Percentiles rank a stretch among this genome's conserved stretches.
These are phyloP conservation scores for Wickerhamiella nectarea DNA, from an alignment of 805 yeast genomes.

Conservation along the genomic window DNA sequence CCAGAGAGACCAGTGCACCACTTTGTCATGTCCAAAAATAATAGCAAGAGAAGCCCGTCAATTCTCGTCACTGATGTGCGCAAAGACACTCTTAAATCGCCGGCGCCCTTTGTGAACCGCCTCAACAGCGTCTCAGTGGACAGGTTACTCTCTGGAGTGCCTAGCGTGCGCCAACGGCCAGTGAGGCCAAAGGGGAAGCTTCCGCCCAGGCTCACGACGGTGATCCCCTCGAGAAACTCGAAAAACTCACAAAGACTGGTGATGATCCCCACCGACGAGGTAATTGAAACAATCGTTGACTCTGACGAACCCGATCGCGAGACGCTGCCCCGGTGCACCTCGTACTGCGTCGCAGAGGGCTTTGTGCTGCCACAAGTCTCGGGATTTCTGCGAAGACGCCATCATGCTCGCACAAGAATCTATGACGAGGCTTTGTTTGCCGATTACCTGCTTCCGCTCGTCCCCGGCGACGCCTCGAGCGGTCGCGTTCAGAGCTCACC, in stretches of 20 bases:
- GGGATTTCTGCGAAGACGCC: constrained; percentile 50
- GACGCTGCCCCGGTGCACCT: constrained; percentile 69
- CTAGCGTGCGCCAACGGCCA: constrained; percentile 40
- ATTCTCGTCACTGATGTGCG: constrained; percentile 86
- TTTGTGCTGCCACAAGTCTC: constrained; percentile 52
- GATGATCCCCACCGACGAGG: constrained; percentile 32
- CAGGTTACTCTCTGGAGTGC: constrained; percentile 72
- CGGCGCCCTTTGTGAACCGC: constrained; percentile 39
- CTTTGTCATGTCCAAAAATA: background rate
- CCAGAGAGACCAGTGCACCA: no score
- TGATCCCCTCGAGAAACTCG: constrained; percentile 45
- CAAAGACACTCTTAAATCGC: constrained; percentile 29
- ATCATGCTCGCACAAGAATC: constrained; percentile 70
- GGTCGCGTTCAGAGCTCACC: constrained; percentile 25
- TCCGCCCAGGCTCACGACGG: constrained; percentile 19
- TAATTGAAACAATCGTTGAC: constrained; percentile 26
- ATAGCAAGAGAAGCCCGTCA: constrained; percentile 67
- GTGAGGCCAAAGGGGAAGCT: background rate
- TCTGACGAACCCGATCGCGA: constrained; percentile 33
- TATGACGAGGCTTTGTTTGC: constrained; percentile 91
- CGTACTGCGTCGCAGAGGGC: constrained; percentile 79
- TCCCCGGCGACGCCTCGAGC: constrained; percentile 49
- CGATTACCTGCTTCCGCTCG: constrained; percentile 72
- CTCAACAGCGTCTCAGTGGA: constrained; percentile 74
- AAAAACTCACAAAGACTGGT: constrained; percentile 79